Evolutionary conservation across 768 basidiomycete species (phyloP).

Genomic region (Austroboletus eburneus): DNA sequence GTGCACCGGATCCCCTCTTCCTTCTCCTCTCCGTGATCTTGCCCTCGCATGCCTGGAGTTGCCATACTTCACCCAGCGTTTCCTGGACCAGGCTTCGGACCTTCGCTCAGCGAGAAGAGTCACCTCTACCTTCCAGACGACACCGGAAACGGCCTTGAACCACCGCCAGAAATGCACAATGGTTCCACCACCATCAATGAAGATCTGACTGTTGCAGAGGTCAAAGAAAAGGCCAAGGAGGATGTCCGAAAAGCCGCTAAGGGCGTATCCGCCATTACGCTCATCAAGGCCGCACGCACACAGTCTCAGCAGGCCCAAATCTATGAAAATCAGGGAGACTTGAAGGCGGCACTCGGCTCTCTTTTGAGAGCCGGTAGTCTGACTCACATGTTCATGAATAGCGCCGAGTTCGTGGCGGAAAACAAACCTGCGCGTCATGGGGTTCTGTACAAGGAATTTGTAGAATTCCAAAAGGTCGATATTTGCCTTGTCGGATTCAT

Average conservation of each 20-base stretch:
- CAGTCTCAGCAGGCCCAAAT: slow-evolving; percentile 52
- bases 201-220: slow-evolving; percentile 39
- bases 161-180: slow-evolving; percentile 38
- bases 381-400: slow-evolving; percentile 54
- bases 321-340: slow-evolving; percentile 53
- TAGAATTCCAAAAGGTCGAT: slow-evolving; percentile 62
- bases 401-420: slow-evolving; percentile 51
- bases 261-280: slow-evolving; percentile 54
- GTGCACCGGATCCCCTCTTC: slow-evolving; percentile 1
- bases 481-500: slow-evolving; percentile 6
- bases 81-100: slow-evolving; percentile 29
- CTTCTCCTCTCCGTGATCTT: not conserved
- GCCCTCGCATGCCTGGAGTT: slow-evolving; percentile 39
- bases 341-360: slow-evolving; percentile 55
- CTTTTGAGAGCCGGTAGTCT: slow-evolving; percentile 61
- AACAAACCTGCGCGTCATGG: slow-evolving; percentile 48
- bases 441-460: slow-evolving; percentile 57
- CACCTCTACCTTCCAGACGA: slow-evolving; percentile 10
- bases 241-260: slow-evolving; percentile 48
- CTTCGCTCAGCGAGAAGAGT: slow-evolving; percentile 24
- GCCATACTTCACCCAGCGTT: slow-evolving; percentile 37
- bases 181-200: slow-evolving; percentile 25
- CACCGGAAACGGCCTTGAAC: slow-evolving; percentile 14
- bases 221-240: slow-evolving; percentile 45
- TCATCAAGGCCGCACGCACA: slow-evolving; percentile 59